These are phyloP conservation scores for Setaria italica DNA, from an alignment of 202 grass and related monocot genomes.

Conservation along the genomic window DNA sequence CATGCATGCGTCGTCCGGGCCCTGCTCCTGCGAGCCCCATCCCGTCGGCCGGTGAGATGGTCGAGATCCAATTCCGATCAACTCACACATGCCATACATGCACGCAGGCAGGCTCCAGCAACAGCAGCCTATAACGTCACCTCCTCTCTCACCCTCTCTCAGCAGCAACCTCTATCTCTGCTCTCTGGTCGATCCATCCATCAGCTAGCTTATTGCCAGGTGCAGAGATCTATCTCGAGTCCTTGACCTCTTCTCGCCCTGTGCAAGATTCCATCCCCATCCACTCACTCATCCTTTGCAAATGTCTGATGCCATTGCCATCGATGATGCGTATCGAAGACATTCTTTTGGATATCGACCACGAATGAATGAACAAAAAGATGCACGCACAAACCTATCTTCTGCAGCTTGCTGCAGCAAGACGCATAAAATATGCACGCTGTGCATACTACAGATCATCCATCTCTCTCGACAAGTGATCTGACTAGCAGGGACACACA, in stretches of 20 bases:
- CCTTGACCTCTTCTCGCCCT: constrained; percentile 52
- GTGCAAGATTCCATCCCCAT: constrained; percentile 52
- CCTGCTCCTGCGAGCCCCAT: constrained; percentile 30
- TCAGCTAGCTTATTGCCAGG: neutral
- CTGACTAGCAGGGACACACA: neutral
- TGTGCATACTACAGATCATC: neutral
- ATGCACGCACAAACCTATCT: neutral
- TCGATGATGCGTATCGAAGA: constrained; percentile 3
- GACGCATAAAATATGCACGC: neutral
- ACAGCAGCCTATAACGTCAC: neutral
- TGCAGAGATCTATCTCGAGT: constrained; percentile 60
- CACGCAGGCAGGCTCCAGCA: neutral
- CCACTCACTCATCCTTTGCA: neutral
- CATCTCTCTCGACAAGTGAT: neutral
- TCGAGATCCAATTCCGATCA: too few relatives aligned
- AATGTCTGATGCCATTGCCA: neutral
- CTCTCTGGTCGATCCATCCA: neutral
- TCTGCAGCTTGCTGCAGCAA: constrained; percentile 32
- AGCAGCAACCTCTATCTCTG: neutral
- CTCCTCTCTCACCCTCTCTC: neutral
- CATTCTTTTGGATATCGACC: constrained; percentile 41
- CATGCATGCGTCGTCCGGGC: constrained; percentile 26
- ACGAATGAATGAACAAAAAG: neutral
- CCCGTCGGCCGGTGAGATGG: neutral
- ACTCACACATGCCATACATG: constrained; percentile 4